phyloP scores from a whole-genome alignment of 2,329 filamentous ascomycete species.

The Cercospora berteroae region DNA sequence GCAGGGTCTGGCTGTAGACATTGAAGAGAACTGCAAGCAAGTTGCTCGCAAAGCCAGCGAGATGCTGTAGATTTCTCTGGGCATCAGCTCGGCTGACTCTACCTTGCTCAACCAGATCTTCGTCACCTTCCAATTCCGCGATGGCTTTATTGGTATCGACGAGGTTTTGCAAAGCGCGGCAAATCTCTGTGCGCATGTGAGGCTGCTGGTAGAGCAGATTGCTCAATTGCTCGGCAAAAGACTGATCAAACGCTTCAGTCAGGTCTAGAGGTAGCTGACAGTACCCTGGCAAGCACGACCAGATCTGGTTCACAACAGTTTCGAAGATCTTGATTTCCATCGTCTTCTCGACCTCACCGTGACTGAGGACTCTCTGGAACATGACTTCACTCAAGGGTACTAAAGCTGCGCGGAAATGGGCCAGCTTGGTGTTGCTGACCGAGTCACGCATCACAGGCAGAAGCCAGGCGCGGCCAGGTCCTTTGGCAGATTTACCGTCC shows the following conservation, averaged over 20 bases:
- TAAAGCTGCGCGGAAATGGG: slow-evolving; percentile 81
- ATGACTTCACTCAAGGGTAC: slow-evolving; percentile 85
- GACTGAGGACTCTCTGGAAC: slow-evolving; percentile 83
- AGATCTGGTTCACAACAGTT: slow-evolving; percentile 91
- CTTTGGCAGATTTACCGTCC: slow-evolving; percentile 64
- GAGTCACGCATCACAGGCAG: slow-evolving; percentile 86
- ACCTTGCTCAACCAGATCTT: slow-evolving; percentile 73
- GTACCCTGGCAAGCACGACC: slow-evolving; percentile 90
- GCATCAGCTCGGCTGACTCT: slow-evolving; percentile 74
- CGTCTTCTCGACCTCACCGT: slow-evolving; percentile 79
- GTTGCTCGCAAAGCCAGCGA: slow-evolving; percentile 78
- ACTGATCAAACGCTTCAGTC: slow-evolving; percentile 69
- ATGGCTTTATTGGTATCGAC: slow-evolving; percentile 91
- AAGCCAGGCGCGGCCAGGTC: slow-evolving; percentile 88
- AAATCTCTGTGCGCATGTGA: slow-evolving; percentile 81
- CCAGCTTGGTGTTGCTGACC: slow-evolving; percentile 81
- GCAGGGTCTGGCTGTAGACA: slow-evolving; percentile 93
- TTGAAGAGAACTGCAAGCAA: slow-evolving; percentile 97
- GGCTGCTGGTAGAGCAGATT: slow-evolving; percentile 92
- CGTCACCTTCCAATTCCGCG: slow-evolving; percentile 63
- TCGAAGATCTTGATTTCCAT: slow-evolving; percentile 98
- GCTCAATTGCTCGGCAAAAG: slow-evolving; percentile 83
- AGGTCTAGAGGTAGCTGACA: slow-evolving; percentile 84
- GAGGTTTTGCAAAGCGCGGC: slow-evolving; percentile 77
- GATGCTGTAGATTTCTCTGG: slow-evolving; percentile 74